A percentile compares a stretch with the other conserved stretches of the same genome.
Conservation (phyloP, 2,329 filamentous ascomycete genomes). For the Penicillium freii region DNA sequence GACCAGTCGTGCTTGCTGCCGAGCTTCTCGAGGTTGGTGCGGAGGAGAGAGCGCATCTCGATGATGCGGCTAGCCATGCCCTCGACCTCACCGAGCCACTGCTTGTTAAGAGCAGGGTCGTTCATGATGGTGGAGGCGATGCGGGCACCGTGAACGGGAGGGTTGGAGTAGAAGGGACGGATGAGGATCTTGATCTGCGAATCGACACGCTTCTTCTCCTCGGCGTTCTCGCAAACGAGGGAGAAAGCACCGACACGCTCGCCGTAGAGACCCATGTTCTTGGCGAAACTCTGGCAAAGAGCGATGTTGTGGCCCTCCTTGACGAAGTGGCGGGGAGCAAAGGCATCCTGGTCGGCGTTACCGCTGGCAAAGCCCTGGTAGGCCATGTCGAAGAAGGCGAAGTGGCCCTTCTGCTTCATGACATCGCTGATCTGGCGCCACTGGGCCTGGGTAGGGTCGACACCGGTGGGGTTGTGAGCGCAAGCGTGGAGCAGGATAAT, state of each 20-base stretch:
- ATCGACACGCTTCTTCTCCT: conserved; percentile 93
- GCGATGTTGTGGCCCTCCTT: conserved; percentile 84
- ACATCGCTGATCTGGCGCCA: conserved; percentile 87
- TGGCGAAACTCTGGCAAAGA: conserved; percentile 92
- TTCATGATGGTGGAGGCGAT: conserved; percentile 91
- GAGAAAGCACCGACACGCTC: conserved; percentile 98
- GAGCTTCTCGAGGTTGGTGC: conserved; percentile 90
- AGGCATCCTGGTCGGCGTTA: conserved; percentile 88
- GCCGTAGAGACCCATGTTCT: conserved; percentile 99
- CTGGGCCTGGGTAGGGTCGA: conserved; percentile 88
- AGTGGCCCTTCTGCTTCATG: conserved; percentile 83
- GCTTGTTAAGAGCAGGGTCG: conserved; percentile 76
- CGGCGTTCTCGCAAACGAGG: conserved; percentile 76
- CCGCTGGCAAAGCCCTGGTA: conserved; percentile 98
- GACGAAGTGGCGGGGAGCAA: conserved; percentile 89
- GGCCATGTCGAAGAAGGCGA: conserved; percentile 98
- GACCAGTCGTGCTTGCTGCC: conserved; percentile 97
- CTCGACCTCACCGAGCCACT: conserved; percentile 97
- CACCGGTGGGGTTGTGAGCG: conserved; percentile 95
- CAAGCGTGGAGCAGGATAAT: conserved; percentile 94
- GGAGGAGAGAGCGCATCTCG: conserved; percentile 91
- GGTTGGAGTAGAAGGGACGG: conserved; percentile 96
- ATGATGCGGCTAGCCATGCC: conserved; percentile 99
- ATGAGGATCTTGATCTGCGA: conserved; percentile 98
- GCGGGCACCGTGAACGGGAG: conserved; percentile 91